Base-by-base conservation (phyloP, 1,284 basidiomycete genomes). In the Marasmius sp. region DNA sequence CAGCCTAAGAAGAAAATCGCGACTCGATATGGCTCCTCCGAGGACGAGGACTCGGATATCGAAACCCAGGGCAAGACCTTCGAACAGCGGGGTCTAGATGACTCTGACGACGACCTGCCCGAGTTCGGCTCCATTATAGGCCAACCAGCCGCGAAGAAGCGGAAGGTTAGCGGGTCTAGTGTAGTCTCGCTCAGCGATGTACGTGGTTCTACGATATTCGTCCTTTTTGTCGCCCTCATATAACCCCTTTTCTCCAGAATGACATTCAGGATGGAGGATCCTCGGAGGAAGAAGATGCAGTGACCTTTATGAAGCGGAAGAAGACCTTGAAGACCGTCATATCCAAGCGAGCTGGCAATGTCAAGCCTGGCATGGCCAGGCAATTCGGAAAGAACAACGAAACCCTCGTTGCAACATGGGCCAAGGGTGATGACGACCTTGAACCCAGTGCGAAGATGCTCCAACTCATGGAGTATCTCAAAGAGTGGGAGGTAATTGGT, bases 391-490 rank as follows among this genome's bases (percentile, higher is more conserved):
- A 54, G 34, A 36, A 47, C 20, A 47, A n/a, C 6, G 75, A 78
- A 12, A 75, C 75, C 2, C 69, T 83, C 36, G 69, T 85, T 49
- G 78, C 75, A 3, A 80, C 80, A 12, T 88, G 85, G 85, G 70
- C 75, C 20, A 78, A 79, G 58, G 83, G 81, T 36, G 85, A 85
- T 65, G 79, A 82, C 62, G 81, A 86, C 66, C 70, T 88, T 62
- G 86, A 88, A 70, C 80, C 86, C 12, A 88, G 86, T 69, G 78
- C 86, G 9, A 91, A 89, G 78, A 89, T 91, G 87, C 43, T 82
- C n/a, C 77, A 79, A 36, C 72, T 89, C 67, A 67, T 88, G 37
- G 67, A 77, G 3, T 75, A 80, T 59, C 73, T 90, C 63, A 80
- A 82, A 68, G 77, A 86, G 66, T 88, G 85, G 83, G 85, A 86